Conservation (phyloP, 768 basidiomycete species). For the Termitomyces sp. region DNA sequence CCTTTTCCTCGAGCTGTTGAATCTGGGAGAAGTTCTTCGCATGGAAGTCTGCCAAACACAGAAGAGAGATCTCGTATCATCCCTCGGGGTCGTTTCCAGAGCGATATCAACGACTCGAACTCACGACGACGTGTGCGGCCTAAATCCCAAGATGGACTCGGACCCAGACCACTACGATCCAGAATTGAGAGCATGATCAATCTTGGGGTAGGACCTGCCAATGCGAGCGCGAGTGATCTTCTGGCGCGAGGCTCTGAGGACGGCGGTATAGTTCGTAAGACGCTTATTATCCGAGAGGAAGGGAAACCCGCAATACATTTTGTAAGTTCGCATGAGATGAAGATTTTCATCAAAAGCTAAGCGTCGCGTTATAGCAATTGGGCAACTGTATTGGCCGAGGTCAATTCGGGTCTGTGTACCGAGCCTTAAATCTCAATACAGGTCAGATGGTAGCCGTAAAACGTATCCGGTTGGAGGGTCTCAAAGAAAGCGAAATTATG, state of each 20-base stretch:
- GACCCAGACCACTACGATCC: conserved; percentile 45
- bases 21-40: conserved; percentile 27
- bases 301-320: conserved; percentile 77
- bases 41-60: conserved; percentile 18
- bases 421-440: conserved; percentile 88
- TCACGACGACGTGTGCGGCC: conserved; percentile 51
- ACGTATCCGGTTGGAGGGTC: conserved; percentile 83
- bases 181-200: conserved; percentile 74
- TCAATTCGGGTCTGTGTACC: conserved; percentile 95
- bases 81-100: conserved; percentile 66
- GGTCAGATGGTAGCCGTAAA: conserved; percentile 99
- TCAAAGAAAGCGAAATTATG: conserved; percentile 85
- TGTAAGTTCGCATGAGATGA: conserved; percentile 43
- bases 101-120: conserved; percentile 58
- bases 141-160: conserved; percentile 65
- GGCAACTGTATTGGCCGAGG: conserved; percentile 97
- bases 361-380: conserved; percentile 63
- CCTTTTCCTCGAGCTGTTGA: conserved; percentile 69
- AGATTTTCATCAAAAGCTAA: conserved; percentile 1
- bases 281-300: conserved; percentile 73
- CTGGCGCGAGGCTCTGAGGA: conserved; percentile 57
- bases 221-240: conserved; percentile 63
- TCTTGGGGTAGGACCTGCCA: conserved; percentile 44
- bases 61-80: conserved; percentile 31
- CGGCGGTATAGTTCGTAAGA: conserved; percentile 58